These are phyloP conservation scores for Neoconidiobolus thromboides DNA, from an alignment of 371 early-diverging fungal genomes.

Conservation along the genomic window DNA sequence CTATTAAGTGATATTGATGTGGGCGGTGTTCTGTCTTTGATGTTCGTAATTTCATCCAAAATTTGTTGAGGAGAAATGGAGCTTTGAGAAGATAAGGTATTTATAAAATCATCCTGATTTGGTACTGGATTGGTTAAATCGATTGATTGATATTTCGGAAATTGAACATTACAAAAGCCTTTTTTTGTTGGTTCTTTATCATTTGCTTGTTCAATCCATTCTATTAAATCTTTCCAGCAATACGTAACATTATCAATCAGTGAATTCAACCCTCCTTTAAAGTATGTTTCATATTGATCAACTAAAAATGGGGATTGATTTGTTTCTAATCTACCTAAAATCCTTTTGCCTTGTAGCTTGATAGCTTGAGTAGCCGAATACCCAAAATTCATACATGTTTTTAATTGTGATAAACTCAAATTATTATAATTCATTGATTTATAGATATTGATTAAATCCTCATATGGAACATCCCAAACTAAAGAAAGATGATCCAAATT, in stretches of 20 bases:
- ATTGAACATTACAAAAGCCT: not conserved
- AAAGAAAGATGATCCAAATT: not conserved
- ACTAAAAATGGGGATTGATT: not conserved
- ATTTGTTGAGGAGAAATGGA: too few species aligned
- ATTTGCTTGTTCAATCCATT: not conserved
- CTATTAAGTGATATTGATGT: too few species aligned
- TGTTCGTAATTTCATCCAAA: too few species aligned
- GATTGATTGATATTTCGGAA: not conserved
- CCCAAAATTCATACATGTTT: not conserved
- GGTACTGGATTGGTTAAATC: not conserved
- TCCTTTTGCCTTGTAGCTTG: not conserved
- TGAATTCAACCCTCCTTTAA: not conserved
- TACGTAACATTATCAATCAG: not conserved
- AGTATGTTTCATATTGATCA: not conserved
- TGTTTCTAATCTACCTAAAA: not conserved
- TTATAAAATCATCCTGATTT: too few species aligned
- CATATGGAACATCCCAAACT: not conserved
- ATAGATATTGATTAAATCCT: not conserved
- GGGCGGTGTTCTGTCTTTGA: too few species aligned
- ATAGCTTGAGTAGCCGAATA: not conserved
- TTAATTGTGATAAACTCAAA: not conserved
- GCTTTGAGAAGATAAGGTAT: too few species aligned
- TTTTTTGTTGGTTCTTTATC: not conserved
- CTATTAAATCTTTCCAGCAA: not conserved
- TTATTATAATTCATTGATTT: not conserved